Conservation (phyloP, 2,329 filamentous ascomycete species). For the Fonsecaea monophora region DNA sequence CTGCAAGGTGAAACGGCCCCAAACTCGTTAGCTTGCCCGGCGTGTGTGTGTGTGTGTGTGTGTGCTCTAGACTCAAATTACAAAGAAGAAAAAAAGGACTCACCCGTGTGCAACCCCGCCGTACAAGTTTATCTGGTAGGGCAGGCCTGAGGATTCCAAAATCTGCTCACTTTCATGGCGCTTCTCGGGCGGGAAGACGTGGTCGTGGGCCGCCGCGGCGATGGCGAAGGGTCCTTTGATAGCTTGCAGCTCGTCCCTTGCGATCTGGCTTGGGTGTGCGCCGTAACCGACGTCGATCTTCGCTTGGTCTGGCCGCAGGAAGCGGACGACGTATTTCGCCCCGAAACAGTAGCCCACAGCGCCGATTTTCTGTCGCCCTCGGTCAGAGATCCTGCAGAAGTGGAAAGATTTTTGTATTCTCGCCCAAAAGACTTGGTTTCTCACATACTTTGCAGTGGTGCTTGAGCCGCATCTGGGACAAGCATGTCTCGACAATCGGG, state of each 20-base stretch:
- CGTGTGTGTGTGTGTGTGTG: too few relatives aligned
- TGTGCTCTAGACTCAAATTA: neutral
- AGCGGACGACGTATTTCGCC: constrained; percentile 69
- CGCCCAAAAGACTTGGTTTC: neutral
- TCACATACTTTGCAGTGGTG: constrained; percentile 16
- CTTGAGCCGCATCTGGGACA: constrained; percentile 46
- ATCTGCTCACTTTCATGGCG: constrained; percentile 70
- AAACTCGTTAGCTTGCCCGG: neutral
- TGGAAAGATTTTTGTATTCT: neutral
- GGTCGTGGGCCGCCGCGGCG: constrained; percentile 66
- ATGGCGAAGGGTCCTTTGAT: constrained; percentile 72
- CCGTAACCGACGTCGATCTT: constrained; percentile 70
- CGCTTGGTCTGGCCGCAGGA: constrained; percentile 58
- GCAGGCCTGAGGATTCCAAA: constrained; percentile 58
- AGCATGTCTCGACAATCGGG: constrained; percentile 57
- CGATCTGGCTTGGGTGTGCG: constrained; percentile 78
- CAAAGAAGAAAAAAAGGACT: neutral
- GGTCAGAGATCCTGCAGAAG: constrained; percentile 9
- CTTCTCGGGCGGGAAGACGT: constrained; percentile 67
- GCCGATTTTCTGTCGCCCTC: constrained; percentile 33
- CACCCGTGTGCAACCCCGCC: constrained; percentile 73
- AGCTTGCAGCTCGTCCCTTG: constrained; percentile 67
- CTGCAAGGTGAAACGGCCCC: neutral
- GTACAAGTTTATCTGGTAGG: constrained; percentile 79
- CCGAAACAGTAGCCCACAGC: constrained; percentile 41